phyloP scores from a whole-genome alignment of 331 rosid genomes.

The Acacia pycnantha region DNA sequence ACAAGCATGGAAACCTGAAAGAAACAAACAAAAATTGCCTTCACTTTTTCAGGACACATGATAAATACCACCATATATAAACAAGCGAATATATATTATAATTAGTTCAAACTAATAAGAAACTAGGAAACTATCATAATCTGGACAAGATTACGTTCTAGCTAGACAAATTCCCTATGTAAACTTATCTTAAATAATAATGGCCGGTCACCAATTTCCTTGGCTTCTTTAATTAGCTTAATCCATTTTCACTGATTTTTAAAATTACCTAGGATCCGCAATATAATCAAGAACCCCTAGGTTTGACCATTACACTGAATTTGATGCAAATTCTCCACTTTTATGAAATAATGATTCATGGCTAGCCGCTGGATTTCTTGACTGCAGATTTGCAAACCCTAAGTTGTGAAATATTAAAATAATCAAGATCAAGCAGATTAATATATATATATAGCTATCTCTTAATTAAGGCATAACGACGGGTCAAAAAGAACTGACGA shows the following conservation, averaged over 20 bases:
- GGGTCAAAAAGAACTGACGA: conserved; percentile 19
- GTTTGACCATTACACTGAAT: conserved; percentile 64
- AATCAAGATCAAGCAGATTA: conserved; percentile 3
- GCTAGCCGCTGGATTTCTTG: conserved; percentile 40
- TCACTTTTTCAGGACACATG: conserved; percentile 13
- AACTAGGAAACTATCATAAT: neutral
- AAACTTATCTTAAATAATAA: conserved; percentile 2
- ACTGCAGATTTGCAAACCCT: conserved; percentile 27
- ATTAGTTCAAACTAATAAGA: conserved; percentile 1
- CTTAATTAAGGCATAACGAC: neutral
- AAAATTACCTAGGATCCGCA: conserved; percentile 66
- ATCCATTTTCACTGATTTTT: conserved; percentile 12
- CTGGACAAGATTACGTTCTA: conserved; percentile 20
- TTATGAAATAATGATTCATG: conserved; percentile 50
- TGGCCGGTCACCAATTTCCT: conserved; percentile 35
- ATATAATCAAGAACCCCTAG: conserved; percentile 37
- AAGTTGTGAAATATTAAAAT: neutral
- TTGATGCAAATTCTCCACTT: conserved; percentile 57
- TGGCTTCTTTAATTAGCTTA: conserved; percentile 26
- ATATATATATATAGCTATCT: neutral
- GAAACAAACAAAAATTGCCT: conserved; percentile 26
- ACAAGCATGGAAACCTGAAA: conserved; percentile 41
- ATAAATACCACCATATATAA: neutral
- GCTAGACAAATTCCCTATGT: neutral
- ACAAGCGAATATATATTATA: neutral